Evolutionary conservation across 75 land plant species (phyloP).

Genomic region (Selaginella tamariscina): DNA sequence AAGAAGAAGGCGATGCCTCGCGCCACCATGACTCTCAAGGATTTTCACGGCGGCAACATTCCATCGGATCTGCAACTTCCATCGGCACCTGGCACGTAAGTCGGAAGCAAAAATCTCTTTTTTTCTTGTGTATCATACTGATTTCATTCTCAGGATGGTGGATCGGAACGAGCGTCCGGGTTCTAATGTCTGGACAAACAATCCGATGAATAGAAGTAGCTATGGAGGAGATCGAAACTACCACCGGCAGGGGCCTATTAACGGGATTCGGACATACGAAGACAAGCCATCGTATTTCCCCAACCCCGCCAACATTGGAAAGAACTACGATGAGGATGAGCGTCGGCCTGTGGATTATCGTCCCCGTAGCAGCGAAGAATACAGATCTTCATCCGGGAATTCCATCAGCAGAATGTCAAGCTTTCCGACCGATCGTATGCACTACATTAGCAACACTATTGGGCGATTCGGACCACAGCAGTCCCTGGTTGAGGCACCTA

Average conservation of each 20-base stretch:
- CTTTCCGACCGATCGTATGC: conserved; percentile 17
- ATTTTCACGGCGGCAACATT: conserved; percentile 95
- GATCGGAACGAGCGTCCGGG: conserved; percentile 61
- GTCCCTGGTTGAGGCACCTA: conserved; percentile 10
- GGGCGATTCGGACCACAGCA: conserved; percentile 6
- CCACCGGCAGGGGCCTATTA: conserved; percentile 26
- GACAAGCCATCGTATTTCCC: conserved; percentile 54
- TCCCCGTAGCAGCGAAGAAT: conserved; percentile 34
- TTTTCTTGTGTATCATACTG: background rate
- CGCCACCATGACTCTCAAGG: conserved; percentile 87
- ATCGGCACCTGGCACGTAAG: conserved; percentile 93
- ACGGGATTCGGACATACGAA: conserved; percentile 38
- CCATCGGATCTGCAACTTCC: conserved; percentile 96
- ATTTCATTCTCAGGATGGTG: conserved; percentile 25
- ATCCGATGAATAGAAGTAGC: conserved; percentile 26
- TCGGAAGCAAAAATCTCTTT: background rate
- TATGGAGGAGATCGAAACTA: conserved; percentile 32
- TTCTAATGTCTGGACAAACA: conserved; percentile 29
- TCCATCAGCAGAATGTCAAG: background rate
- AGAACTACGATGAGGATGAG: conserved; percentile 94
- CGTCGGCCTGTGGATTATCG: conserved; percentile 74
- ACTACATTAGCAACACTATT: background rate
- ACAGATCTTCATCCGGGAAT: conserved; percentile 14
- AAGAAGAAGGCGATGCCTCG: conserved; percentile 72
- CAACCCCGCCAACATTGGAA: conserved; percentile 46